A percentile compares a stretch with the other conserved stretches of the same genome.
These are phyloP conservation scores for Neonectria hederae DNA, from an alignment of 2,329 filamentous ascomycete species.

Conservation along the genomic window DNA sequence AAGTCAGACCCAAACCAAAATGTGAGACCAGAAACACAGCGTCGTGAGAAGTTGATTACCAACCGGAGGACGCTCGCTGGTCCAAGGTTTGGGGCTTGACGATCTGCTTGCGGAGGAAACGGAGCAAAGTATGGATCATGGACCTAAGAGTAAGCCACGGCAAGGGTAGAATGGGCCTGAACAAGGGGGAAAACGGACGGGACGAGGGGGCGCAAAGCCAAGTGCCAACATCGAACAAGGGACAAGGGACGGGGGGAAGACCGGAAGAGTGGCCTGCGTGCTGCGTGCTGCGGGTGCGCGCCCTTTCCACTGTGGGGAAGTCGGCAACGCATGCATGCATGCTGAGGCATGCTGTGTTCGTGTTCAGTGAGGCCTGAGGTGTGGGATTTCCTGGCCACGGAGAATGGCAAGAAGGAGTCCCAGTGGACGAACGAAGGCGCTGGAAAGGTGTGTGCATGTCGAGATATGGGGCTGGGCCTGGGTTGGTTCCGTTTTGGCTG, in stretches of 20 bases:
- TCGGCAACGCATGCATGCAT: not conserved
- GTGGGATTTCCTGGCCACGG: not conserved
- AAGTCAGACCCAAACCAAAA: not conserved
- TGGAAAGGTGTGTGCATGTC: not conserved
- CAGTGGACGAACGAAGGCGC: no score
- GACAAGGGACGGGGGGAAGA: not conserved
- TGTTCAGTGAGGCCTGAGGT: not conserved
- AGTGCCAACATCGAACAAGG: not conserved
- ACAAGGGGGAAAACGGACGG: not conserved
- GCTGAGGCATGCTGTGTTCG: not conserved
- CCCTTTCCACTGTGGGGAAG: conserved; percentile 1
- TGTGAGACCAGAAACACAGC: not conserved
- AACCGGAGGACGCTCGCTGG: not conserved
- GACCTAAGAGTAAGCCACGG: not conserved
- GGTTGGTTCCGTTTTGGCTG: not conserved
- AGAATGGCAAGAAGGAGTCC: no score
- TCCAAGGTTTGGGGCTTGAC: not conserved
- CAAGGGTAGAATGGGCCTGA: not conserved
- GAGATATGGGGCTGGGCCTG: not conserved
- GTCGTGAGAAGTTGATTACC: not conserved
- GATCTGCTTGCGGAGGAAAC: not conserved
- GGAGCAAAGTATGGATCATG: not conserved
- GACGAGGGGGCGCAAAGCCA: conserved; percentile 4
- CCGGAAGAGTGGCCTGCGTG: not conserved
- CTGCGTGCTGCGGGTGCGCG: conserved; percentile 3